Evolutionary conservation across 177 flowering plant species (phyloP).

Genomic region (Tripterygium wilfordii): DNA sequence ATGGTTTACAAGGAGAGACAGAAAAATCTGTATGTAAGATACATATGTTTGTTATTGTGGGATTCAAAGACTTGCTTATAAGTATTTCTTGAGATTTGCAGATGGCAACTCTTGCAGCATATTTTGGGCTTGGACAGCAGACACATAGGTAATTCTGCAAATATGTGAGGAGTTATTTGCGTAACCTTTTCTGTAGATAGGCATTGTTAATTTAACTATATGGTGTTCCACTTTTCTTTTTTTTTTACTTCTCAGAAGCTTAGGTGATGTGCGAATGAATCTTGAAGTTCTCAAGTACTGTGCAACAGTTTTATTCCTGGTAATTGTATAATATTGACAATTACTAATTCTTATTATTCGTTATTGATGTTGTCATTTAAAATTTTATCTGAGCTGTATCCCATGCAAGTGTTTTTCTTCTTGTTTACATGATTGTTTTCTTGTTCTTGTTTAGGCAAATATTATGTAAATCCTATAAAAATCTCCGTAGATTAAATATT

Average conservation of each 20-base stretch:
- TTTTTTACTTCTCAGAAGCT: constrained; percentile 50
- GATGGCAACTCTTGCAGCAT: constrained; percentile 85
- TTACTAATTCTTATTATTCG: too few relatives aligned
- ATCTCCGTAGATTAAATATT: too few relatives aligned
- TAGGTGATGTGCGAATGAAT: constrained; percentile 96
- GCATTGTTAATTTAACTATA: neutral
- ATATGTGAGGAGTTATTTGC: neutral
- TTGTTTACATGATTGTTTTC: neutral
- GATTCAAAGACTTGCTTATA: too few relatives aligned
- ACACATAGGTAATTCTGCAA: constrained; percentile 50
- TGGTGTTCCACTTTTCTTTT: neutral
- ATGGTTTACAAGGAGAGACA: too few relatives aligned
- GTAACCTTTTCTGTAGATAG: neutral
- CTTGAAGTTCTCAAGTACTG: constrained; percentile 89
- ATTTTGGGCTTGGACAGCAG: constrained; percentile 81
- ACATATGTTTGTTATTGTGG: too few relatives aligned
- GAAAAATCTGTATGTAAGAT: too few relatives aligned
- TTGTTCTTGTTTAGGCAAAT: neutral
- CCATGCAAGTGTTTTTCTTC: too few relatives aligned
- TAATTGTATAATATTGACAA: too few relatives aligned
- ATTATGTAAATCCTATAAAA: neutral
- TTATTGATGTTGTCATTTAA: too few relatives aligned
- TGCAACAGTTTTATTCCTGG: constrained; percentile 90
- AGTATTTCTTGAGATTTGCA: too few relatives aligned
- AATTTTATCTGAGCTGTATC: too few relatives aligned